These are phyloP conservation scores for Xylaria sp. DNA, from an alignment of 495 filamentous ascomycete genomes.

Conservation along the genomic window DNA sequence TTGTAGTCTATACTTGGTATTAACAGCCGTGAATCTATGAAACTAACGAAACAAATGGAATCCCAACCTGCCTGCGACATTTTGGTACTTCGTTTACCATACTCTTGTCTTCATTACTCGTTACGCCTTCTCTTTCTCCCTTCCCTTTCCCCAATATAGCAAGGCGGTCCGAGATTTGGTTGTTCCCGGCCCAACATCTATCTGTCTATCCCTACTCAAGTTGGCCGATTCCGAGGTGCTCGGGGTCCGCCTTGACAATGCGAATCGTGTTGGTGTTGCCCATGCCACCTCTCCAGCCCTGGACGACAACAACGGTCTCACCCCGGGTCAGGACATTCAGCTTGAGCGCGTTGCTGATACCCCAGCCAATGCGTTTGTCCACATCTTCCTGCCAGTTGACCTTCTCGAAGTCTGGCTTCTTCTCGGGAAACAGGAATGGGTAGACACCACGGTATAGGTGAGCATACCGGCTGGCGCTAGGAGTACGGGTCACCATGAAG, in stretches of 20 bases:
- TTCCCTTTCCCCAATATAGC: not conserved
- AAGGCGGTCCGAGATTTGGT: not conserved
- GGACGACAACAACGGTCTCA: conserved; percentile 90
- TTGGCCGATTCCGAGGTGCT: conserved; percentile 53
- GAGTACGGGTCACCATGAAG: conserved; percentile 94
- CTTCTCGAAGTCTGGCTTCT: conserved; percentile 88
- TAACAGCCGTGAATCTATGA: conserved; percentile 6
- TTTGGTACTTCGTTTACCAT: not conserved
- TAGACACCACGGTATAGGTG: conserved; percentile 98
- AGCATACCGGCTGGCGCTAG: conserved; percentile 82
- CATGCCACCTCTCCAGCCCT: conserved; percentile 97
- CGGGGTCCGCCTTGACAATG: conserved; percentile 62
- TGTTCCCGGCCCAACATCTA: not conserved
- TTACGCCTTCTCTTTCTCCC: conserved; percentile 10
- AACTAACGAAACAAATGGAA: conserved; percentile 3
- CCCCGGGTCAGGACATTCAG: conserved; percentile 83
- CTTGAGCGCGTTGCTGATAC: conserved; percentile 80
- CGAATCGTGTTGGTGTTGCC: conserved; percentile 93
- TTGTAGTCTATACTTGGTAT: conserved; percentile 22
- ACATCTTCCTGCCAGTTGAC: conserved; percentile 99
- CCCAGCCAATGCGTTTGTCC: conserved; percentile 95
- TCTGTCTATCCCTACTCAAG: conserved; percentile 17
- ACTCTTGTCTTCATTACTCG: conserved; percentile 19
- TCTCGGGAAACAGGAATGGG: conserved; percentile 91
- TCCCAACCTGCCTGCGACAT: not conserved